Base-by-base conservation (phyloP, 2,329 filamentous ascomycete genomes). In the Cercospora canescens region DNA sequence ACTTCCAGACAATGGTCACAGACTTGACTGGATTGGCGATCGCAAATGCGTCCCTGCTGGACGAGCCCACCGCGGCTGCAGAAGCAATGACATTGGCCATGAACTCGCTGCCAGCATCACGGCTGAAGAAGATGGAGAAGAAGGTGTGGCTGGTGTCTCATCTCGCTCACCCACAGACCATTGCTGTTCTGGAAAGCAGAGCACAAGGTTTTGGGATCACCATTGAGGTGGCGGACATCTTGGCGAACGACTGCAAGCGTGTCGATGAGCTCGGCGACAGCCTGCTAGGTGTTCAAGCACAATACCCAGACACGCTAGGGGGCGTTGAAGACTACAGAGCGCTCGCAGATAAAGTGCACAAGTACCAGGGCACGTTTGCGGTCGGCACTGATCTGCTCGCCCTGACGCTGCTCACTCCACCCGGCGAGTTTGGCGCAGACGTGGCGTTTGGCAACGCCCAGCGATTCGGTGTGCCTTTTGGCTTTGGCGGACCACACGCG, bases 1-100 rank as follows among this genome's bases (percentile, higher is more conserved):
- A 98, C 84, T 98, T 93, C 82, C 94, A 98, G 83, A 98, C 94
- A 18, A 85, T 98, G 83, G 90, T 96, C 8, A 89, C 89, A 2
- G 94, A 97, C 76, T 83, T 98, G 70, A 97, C 94, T 0, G 93
- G 88, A 1, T 85, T 98, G 32, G 88, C 92, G 24, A 93, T 97
- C 70, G 88, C 94, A 67, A 97, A 98, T 82, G 93, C 94, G 45
- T 96, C 93, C 52, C 85, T 97, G 57, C 83, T 97, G 48, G 94
- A 97, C 73, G 94, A 97, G 81, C 89, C 91, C 24, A 97, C 94
- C 1, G 94, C 94, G 12, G 94, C 93, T 14, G 92, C 94, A 30
- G 94, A 98, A 82, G 94, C 94, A 70, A 95, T 98, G 94, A 97
- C 93, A 14, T 86, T 98, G 79, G 94, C 93, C 0, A 81, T 96